phyloP scores from a whole-genome alignment of 2,329 filamentous ascomycete species.

The Fusarium globosum region DNA sequence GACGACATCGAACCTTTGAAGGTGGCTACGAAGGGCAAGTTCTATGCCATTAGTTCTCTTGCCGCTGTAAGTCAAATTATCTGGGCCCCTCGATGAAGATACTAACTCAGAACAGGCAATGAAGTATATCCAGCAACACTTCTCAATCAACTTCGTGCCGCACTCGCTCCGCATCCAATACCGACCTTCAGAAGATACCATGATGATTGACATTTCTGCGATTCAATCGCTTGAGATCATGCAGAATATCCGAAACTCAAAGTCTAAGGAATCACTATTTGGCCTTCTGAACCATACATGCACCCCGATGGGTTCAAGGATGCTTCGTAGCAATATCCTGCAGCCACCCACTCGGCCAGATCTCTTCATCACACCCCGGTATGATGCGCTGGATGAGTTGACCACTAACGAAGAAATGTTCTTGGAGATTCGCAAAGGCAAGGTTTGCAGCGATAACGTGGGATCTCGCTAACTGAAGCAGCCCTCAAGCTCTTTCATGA shows the following conservation, averaged over 20 bases:
- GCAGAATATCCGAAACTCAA: slow-evolving; percentile 82
- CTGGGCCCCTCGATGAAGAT: rapidly evolving
- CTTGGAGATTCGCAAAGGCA: slow-evolving; percentile 76
- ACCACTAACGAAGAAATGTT: slow-evolving; percentile 88
- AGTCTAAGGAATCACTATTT: slow-evolving; percentile 85
- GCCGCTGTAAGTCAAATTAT: slow-evolving; percentile 72
- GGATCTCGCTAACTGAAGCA: slow-evolving; percentile 41
- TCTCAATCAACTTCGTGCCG: slow-evolving; percentile 75
- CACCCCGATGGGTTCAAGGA: slow-evolving; percentile 88
- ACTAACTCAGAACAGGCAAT: slow-evolving; percentile 67
- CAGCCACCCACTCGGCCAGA: slow-evolving; percentile 82
- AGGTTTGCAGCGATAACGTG: not conserved
- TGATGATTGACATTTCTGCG: slow-evolving; percentile 94
- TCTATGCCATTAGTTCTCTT: slow-evolving; percentile 86
- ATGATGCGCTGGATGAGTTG: slow-evolving; percentile 86
- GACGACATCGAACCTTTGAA: slow-evolving; percentile 86
- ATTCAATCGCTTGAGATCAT: slow-evolving; percentile 90
- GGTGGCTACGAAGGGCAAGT: slow-evolving; percentile 82
- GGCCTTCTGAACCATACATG: slow-evolving; percentile 85
- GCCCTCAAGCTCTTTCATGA: slow-evolving; percentile 81
- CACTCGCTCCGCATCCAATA: slow-evolving; percentile 89
- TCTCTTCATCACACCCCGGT: slow-evolving; percentile 75
- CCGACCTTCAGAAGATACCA: slow-evolving; percentile 87
- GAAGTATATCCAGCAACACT: slow-evolving; percentile 80
- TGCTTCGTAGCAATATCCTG: slow-evolving; percentile 86